Evolutionary conservation across 2,329 filamentous ascomycete genomes (phyloP).

Genomic region (Fusarium sarcochroum): DNA sequence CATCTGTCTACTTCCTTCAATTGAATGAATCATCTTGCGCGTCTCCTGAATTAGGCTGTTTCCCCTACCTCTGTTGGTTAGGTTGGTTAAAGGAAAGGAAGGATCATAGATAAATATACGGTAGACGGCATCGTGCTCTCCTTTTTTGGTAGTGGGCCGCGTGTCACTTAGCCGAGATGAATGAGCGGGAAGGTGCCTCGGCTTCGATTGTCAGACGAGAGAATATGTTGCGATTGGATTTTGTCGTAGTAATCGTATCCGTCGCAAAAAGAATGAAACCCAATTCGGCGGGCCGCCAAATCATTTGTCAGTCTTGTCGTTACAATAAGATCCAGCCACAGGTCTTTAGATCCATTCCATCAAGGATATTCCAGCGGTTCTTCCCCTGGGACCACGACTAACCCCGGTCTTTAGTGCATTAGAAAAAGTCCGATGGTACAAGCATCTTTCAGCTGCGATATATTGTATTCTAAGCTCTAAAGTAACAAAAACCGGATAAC

Average conservation of each 20-base stretch:
- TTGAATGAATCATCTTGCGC: background rate
- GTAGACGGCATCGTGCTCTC: background rate
- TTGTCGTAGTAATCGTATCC: slow-evolving; percentile 16
- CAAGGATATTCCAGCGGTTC: slow-evolving; percentile 4
- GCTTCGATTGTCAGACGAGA: background rate
- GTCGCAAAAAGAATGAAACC: slow-evolving; percentile 5
- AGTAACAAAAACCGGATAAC: background rate
- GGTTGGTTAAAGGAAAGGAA: slow-evolving; percentile 20
- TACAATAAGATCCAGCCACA: slow-evolving; percentile 13
- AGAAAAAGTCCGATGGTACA: background rate
- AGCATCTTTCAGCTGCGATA: background rate
- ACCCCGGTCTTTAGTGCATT: background rate
- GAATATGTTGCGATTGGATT: slow-evolving; percentile 19
- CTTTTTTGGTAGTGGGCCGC: background rate
- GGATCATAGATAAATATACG: slow-evolving; percentile 23
- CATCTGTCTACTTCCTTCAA: background rate
- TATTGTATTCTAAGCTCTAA: background rate
- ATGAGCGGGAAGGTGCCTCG: background rate
- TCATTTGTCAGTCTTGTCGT: slow-evolving; percentile 3
- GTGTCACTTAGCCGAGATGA: slow-evolving; percentile 8
- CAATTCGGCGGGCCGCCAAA: slow-evolving; percentile 14
- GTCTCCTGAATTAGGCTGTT: background rate
- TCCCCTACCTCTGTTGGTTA: no score
- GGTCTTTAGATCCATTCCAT: background rate
- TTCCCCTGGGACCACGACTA: background rate